Base-by-base conservation (phyloP, 805 yeast genomes). In the Saccharomycopsis synnaedendra region DNA sequence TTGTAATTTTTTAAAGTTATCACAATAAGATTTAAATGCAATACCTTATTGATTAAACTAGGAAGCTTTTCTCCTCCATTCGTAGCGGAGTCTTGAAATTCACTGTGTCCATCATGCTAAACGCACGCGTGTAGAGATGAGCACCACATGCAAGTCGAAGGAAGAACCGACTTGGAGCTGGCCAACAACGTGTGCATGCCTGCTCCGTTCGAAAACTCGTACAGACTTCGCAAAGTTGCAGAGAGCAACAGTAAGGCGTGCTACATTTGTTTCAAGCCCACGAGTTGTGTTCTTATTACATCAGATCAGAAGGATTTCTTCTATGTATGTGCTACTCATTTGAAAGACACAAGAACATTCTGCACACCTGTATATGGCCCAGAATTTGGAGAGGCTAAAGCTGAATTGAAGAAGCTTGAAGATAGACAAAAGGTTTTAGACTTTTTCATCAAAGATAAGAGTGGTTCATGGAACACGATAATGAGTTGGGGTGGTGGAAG, bases 221-320 rank as follows among this genome's bases (percentile, higher is more conserved):
- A 77, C 56, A 59, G 54, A 8, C 54, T 65, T 33, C 63, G 73
- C 43, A 62, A 61, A 45, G 81, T 51, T 72, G 68, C 75, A 1
- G 64, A 59, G 1, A 47, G 56, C 3, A 72, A 69, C 47, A 46
- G 69, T 30, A 71, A 65, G 53, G 58, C 81, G 1, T 77, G 83
- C 56, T 53, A 51, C 27, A 58, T 76, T 9, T 77, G 83, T 61
- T 75, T 62, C 59, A 75, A 74, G 53, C 71, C 77, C 1, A 60
- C 77, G 0, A 43, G 60, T 4, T 55, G 69, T 0, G 82, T 76
- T 8, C 57, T 77, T 33, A 59, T 77, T 5, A 61, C 76, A 2
- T 1, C 7, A n/a, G 39, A 49, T 35, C 54, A 51, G 39, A 42
- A 43, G 28, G 82, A 76, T 56, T 76, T 74, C 64, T 73, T 77